Conservation (phyloP, 805 yeast species). For the Barnettozyma sucrosica region DNA sequence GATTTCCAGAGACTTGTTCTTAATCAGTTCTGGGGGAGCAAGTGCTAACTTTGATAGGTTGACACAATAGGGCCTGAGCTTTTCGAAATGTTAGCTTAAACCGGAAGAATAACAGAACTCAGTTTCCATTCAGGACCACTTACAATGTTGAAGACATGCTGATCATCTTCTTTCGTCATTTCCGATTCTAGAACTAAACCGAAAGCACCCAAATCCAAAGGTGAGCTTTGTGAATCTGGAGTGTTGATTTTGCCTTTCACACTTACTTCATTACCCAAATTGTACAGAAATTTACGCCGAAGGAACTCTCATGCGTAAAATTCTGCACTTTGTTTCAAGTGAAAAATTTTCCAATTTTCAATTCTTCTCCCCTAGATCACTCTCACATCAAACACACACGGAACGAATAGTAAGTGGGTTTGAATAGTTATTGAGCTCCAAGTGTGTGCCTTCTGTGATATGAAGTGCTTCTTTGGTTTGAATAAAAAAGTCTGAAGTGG, state of each 20-base stretch:
- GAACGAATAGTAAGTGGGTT: conserved; percentile 5
- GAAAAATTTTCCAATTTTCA: conserved; percentile 10
- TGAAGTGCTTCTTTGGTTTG: background rate
- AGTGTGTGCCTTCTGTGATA: conserved; percentile 8
- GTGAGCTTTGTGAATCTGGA: background rate
- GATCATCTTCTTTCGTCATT: conserved; percentile 14
- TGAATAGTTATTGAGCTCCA: conserved; percentile 17
- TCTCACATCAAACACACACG: background rate
- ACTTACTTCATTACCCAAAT: too few relatives aligned
- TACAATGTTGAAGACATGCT: conserved; percentile 16
- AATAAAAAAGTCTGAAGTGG: conserved; percentile 27
- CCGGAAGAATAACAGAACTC: background rate
- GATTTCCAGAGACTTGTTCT: conserved; percentile 29
- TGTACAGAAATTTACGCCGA: background rate
- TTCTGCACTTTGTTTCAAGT: background rate
- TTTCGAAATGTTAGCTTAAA: conserved; percentile 7
- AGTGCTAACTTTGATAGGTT: conserved; percentile 38
- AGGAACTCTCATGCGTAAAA: background rate
- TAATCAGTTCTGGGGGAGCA: conserved; percentile 31
- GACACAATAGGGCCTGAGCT: conserved; percentile 39
- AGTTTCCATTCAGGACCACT: background rate
- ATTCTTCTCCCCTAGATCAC: background rate
- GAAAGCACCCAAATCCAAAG: too few relatives aligned
- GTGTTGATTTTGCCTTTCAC: background rate
- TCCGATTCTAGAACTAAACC: background rate